phyloP scores from a whole-genome alignment of 2,329 filamentous ascomycete species.

The Fusarium sp. region DNA sequence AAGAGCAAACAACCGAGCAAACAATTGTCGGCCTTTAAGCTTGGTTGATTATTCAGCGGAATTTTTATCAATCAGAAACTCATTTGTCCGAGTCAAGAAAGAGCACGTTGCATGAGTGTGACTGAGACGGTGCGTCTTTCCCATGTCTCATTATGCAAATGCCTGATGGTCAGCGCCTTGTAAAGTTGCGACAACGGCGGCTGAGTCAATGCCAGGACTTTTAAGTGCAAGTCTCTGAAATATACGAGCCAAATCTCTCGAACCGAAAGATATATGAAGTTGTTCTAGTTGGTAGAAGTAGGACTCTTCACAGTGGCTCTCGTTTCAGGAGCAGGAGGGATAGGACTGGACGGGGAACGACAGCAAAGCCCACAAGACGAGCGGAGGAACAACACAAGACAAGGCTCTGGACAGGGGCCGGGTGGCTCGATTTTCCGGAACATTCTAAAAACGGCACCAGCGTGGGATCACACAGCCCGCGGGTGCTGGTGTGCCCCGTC shows the following conservation, averaged over 20 bases:
- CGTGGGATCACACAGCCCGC: constrained; percentile 15
- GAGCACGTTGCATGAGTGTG: neutral
- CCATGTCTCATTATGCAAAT: neutral
- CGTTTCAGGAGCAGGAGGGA: constrained; percentile 4
- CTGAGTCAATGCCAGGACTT: neutral
- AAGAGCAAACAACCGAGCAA: neutral
- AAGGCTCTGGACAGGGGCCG: constrained; percentile 12
- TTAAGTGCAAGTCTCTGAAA: neutral
- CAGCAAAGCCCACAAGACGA: neutral
- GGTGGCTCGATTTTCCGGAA: constrained; percentile 37
- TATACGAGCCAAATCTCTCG: neutral
- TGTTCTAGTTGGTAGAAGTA: neutral
- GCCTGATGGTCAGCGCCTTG: neutral
- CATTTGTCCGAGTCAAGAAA: neutral
- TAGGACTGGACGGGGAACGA: neutral
- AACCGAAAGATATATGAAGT: neutral
- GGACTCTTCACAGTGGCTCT: neutral
- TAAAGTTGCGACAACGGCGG: neutral
- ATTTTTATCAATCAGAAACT: neutral
- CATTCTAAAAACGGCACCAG: constrained; percentile 37
- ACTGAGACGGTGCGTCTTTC: neutral
- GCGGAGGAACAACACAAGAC: constrained; percentile 2
- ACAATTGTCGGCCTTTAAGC: neutral
- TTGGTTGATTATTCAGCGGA: neutral
- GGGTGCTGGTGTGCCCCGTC: constrained; percentile 7